Evolutionary conservation across 768 basidiomycete genomes (phyloP).

Genomic region (Coprinellus micaceus): DNA sequence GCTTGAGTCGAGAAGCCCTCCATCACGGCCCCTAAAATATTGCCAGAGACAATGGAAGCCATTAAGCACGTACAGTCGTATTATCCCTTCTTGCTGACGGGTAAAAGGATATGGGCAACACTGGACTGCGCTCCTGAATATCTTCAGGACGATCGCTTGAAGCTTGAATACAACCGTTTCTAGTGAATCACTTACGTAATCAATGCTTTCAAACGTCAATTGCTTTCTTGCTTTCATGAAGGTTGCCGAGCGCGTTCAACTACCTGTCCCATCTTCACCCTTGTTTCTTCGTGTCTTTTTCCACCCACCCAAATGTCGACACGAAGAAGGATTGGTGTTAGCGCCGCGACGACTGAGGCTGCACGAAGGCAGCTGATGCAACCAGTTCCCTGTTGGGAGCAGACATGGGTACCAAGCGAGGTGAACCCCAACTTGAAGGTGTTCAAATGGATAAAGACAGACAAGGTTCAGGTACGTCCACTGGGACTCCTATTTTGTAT

Average conservation of each 20-base stretch:
- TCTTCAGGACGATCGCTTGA: neutral
- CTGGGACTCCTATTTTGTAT: neutral
- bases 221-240: no score
- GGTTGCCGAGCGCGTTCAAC: no score
- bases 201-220: no score
- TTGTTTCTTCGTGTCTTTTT: neutral
- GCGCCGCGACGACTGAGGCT: constrained; percentile 72
- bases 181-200: no score
- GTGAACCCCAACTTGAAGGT: constrained; percentile 56
- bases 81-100: no score
- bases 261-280: no score
- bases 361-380: constrained; percentile 85
- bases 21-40: no score
- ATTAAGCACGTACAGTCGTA: no score
- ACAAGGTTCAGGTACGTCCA: constrained; percentile 65
- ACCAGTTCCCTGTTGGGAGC: constrained; percentile 86
- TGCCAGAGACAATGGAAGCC: no score
- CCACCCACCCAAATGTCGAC: constrained; percentile 55
- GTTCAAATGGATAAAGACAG: constrained; percentile 77
- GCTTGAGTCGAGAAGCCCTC: neutral
- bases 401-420: constrained; percentile 63
- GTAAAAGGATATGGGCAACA: no score
- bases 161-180: neutral
- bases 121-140: no score
- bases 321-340: constrained; percentile 73